Percentiles rank a stretch among this genome's conserved stretches.
These are phyloP conservation scores for Ustilago trichophora DNA, from an alignment of 1,284 basidiomycete species.

Conservation along the genomic window DNA sequence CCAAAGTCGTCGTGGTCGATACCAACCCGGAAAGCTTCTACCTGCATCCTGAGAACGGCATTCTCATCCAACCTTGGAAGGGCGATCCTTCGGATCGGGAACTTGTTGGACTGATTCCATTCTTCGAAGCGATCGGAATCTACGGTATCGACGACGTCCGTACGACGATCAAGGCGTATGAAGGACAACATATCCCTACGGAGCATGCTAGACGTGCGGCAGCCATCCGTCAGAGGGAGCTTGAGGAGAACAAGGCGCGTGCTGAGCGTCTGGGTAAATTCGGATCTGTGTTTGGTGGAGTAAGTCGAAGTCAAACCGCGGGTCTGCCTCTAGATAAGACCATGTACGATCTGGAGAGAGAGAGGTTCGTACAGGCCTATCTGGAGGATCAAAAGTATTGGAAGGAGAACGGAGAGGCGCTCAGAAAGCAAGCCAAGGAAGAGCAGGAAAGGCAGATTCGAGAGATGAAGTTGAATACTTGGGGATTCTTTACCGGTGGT, in stretches of 20 bases:
- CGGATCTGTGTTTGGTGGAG: constrained; percentile 72
- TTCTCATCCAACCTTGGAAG: constrained; percentile 86
- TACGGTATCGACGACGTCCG: constrained; percentile 76
- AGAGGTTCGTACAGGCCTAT: constrained; percentile 84
- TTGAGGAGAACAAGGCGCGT: constrained; percentile 68
- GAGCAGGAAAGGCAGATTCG: constrained; percentile 81
- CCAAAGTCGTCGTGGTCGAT: constrained; percentile 89
- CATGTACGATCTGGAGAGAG: constrained; percentile 88
- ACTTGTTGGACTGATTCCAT: constrained; percentile 89
- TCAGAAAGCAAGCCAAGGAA: constrained; percentile 81
- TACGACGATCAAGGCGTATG: constrained; percentile 83
- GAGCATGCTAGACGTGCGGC: constrained; percentile 88
- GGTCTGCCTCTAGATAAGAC: constrained; percentile 68
- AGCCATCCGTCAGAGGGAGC: constrained; percentile 73
- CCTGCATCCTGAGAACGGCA: constrained; percentile 88
- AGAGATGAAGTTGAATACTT: constrained; percentile 66
- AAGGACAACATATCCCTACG: constrained; percentile 84
- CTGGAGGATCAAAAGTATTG: constrained; percentile 88
- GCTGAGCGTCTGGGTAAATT: constrained; percentile 29
- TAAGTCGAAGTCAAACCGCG: constrained; percentile 8
- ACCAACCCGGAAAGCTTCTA: constrained; percentile 80
- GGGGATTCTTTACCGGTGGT: constrained; percentile 47
- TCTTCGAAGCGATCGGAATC: constrained; percentile 79
- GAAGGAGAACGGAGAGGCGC: constrained; percentile 79
- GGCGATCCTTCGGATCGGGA: constrained; percentile 80